Conservation (phyloP, 1,284 basidiomycete genomes). For the Irpex sp. region DNA sequence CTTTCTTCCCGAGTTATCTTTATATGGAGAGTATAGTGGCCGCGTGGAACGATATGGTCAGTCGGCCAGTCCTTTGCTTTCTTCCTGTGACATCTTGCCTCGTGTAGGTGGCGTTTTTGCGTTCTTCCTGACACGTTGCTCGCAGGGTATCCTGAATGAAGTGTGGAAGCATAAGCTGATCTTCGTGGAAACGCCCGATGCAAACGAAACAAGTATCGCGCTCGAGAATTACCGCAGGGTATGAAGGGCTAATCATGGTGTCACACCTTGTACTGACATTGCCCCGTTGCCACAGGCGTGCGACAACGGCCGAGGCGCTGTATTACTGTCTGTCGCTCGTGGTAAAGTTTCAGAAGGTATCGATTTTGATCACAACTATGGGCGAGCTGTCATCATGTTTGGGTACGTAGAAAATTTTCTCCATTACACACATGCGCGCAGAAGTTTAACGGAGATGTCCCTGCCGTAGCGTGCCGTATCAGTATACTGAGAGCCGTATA, state of each 20-base stretch:
- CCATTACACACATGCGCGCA: background rate
- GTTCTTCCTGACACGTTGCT: slow-evolving; percentile 14
- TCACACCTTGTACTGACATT: background rate
- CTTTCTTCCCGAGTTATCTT: slow-evolving; percentile 98
- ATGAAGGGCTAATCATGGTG: slow-evolving; percentile 21
- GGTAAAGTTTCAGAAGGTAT: slow-evolving; percentile 99
- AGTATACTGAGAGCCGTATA: slow-evolving; percentile 98
- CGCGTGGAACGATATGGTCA: slow-evolving; percentile 99
- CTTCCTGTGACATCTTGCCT: background rate
- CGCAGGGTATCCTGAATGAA: slow-evolving; percentile 94
- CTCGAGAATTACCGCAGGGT: slow-evolving; percentile 96
- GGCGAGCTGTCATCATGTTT: slow-evolving; percentile 99
- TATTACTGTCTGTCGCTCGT: slow-evolving; percentile 94
- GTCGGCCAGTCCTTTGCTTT: slow-evolving; percentile 23
- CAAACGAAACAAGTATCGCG: slow-evolving; percentile 97
- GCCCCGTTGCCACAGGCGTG: slow-evolving; percentile 70
- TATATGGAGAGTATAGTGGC: slow-evolving; percentile 99
- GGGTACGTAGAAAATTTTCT: slow-evolving; percentile 52
- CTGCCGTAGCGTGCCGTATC: slow-evolving; percentile 85
- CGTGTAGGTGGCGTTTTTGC: background rate
- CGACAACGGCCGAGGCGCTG: slow-evolving; percentile 97
- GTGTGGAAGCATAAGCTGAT: slow-evolving; percentile 99
- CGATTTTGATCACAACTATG: slow-evolving; percentile 99
- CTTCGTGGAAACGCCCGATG: slow-evolving; percentile 99
- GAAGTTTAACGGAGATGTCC: background rate